Evolutionary conservation across 2,329 filamentous ascomycete genomes (phyloP), one percentile per base, ranked within the genome.

Genomic region (Aspergillus pseudoviridinutans): DNA sequence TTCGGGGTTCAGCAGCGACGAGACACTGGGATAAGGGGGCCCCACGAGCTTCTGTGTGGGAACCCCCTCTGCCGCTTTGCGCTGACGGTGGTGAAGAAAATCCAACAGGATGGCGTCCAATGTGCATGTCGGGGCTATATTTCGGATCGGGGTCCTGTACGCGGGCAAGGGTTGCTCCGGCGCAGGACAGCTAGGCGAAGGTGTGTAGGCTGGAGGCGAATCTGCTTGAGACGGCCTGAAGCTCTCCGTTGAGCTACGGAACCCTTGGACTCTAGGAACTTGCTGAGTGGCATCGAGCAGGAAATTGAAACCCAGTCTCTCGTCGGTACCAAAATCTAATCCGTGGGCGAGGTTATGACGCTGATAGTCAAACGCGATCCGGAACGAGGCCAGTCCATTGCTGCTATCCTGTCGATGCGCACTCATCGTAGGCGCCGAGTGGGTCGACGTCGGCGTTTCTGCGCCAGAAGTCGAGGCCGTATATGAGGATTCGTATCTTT

Each of bases 61-160:
- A 1, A 86, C 80, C 4, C 90, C 89, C 58, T 89, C 83, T 1
- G 86, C 83, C 50, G 86, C 85, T 65, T 87, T 83, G 41, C 81
- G 84, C 35, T 82, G 82, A 5, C 88, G 84, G 65, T 90, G 85
- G 27, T 84, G 80, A 28, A 94, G 81, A 67, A 94, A 95, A 69
- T 92, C 87, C 25, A 93, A 82, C 49, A 96, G 81, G n/a, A 96
- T 83, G 46, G 79, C 80, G 68, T 96, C 92, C 1, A 96, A 80
- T 0, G 90, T 85, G 70, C 90, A 94, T 0, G 90, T 92, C 1
- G 90, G 82, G 1, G 80, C 71, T 22, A 83, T 79, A 66, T 91
- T 90, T 59, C 80, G 81, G 51, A 87, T 75, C 35, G 81, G 74
- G 9, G 74, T 71, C 51, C 72, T 66, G 63, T 73, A 74, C 8